Percentiles rank a stretch among this genome's conserved stretches.
phyloP scores from a whole-genome alignment of 1,284 basidiomycete species.

The Lignosus rhinocerotis region DNA sequence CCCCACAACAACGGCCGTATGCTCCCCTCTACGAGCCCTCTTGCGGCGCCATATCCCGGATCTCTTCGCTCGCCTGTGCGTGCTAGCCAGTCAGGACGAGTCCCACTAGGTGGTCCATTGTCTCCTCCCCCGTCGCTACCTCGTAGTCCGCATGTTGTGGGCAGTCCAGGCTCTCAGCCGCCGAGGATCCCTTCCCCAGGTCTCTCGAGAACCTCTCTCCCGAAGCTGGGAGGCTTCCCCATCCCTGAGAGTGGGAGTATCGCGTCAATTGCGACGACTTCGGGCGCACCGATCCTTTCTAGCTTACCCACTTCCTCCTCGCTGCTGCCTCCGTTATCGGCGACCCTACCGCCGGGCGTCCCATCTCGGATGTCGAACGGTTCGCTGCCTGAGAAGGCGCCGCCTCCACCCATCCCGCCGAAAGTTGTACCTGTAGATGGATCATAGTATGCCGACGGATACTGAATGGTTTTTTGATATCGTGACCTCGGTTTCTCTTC shows the following conservation, averaged over 20 bases:
- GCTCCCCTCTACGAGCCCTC: slow-evolving; percentile 10
- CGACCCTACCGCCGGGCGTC: slow-evolving; percentile 4
- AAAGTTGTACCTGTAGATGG: slow-evolving; percentile 27
- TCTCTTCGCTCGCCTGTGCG: slow-evolving; percentile 21
- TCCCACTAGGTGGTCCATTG: slow-evolving; percentile 17
- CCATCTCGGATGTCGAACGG: slow-evolving; percentile 21
- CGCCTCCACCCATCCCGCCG: slow-evolving; percentile 12
- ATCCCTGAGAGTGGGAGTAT: slow-evolving; percentile 18
- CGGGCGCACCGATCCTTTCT: neutral
- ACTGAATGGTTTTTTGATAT: neutral
- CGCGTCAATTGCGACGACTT: slow-evolving; percentile 5
- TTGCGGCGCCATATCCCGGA: slow-evolving; percentile 10
- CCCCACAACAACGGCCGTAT: slow-evolving; percentile 18
- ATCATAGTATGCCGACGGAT: slow-evolving; percentile 3
- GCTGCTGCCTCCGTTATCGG: slow-evolving; percentile 9
- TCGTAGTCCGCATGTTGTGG: slow-evolving; percentile 14
- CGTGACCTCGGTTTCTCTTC: neutral
- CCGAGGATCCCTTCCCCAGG: slow-evolving; percentile 21
- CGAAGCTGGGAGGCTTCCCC: slow-evolving; percentile 15
- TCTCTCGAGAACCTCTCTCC: slow-evolving; percentile 8
- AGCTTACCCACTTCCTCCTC: slow-evolving; percentile 9
- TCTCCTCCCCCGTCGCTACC: slow-evolving; percentile 19
- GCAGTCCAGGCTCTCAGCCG: slow-evolving; percentile 17
- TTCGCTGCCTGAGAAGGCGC: slow-evolving; percentile 14
- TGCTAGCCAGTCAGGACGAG: slow-evolving; percentile 3